Evolutionary conservation across 1,284 basidiomycete species (phyloP), one percentile per base, ranked within the genome.

Genomic region (Stygiomarasmius scandens): DNA sequence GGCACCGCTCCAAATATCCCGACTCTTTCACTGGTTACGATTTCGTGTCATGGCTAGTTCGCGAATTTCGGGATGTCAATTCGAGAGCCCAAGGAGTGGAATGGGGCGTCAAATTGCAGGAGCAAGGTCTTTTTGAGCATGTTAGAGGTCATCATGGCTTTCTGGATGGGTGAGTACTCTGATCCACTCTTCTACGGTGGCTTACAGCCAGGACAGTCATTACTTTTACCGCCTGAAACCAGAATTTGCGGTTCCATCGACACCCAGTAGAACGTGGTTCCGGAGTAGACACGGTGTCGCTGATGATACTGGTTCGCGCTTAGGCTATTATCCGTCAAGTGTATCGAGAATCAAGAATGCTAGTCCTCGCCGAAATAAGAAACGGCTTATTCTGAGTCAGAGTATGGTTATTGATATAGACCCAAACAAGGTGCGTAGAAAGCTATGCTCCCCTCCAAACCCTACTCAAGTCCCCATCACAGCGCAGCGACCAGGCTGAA

Each of bases 321-420:
- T 72, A 49, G 70, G 71, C 29, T 65, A 75, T 57, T 74, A 76
- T 65, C 73, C 82, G 1, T 69, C 77, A 1, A 71, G 66, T 62
- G 69, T 70, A 29, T 68, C 71, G 3, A 76, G 69, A 47, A 60
- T 71, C 20, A 71, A 69, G 47, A 72, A 70, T 24, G 66, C 71
- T 32, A 77, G 72, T 56, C 74, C 77, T 45, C 76, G 77, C 60
- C 80, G 75, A 58, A 70, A 74, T 49, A 86, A 79, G 70, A 92
- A 87, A 66, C 82, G 83, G 36, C 78, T 93, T 25, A 87, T 95
- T 52, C 79, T 97, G 63, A 94, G 90, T 66, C 90, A 95, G 69
- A 92, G 85, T 27, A 90, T 92, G 80, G 84, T 94, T 32, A 88
- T 96, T 60, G 94, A 96, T 65, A 83, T 94, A 45, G 95, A 97